These are phyloP conservation scores for Fusarium luffae DNA, from an alignment of 2,329 filamentous ascomycete species.

Conservation along the genomic window DNA sequence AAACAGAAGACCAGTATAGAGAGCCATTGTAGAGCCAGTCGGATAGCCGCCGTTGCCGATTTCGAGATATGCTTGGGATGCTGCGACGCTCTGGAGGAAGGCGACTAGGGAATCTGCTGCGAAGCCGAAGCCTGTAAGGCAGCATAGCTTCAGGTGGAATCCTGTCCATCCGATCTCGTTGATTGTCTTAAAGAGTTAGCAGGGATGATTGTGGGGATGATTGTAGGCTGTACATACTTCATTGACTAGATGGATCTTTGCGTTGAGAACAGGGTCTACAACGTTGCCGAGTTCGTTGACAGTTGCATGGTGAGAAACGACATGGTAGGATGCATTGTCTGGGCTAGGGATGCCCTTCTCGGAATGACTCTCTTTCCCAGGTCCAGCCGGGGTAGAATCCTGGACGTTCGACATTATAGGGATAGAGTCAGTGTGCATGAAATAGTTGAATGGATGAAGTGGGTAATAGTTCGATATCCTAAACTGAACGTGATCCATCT, in stretches of 20 bases:
- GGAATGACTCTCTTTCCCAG: not conserved
- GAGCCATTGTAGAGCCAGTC: slow-evolving; percentile 9
- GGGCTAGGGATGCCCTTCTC: not conserved
- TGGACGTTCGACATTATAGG: not conserved
- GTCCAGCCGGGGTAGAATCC: not conserved
- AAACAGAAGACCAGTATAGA: slow-evolving; percentile 7
- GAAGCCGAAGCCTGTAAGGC: slow-evolving; percentile 68
- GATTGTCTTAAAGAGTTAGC: slow-evolving; percentile 50
- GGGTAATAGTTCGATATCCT: not conserved
- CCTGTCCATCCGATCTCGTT: slow-evolving; percentile 71
- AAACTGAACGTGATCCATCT: not conserved
- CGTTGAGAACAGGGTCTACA: not conserved
- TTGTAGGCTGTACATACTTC: not conserved
- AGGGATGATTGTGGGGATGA: fast-evolving
- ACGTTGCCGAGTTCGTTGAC: not conserved
- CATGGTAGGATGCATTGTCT: not conserved
- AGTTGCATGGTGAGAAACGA: not conserved
- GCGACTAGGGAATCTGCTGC: slow-evolving; percentile 25
- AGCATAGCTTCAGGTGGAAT: slow-evolving; percentile 70
- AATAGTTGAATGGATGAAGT: not conserved
- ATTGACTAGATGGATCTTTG: slow-evolving; percentile 3
- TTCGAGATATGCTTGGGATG: slow-evolving; percentile 13
- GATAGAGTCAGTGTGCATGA: not conserved
- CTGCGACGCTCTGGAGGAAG: slow-evolving; percentile 15
- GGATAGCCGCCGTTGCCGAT: slow-evolving; percentile 8